Conservation (phyloP, 2,329 filamentous ascomycete species). For the Dothideomycetes sp. region DNA sequence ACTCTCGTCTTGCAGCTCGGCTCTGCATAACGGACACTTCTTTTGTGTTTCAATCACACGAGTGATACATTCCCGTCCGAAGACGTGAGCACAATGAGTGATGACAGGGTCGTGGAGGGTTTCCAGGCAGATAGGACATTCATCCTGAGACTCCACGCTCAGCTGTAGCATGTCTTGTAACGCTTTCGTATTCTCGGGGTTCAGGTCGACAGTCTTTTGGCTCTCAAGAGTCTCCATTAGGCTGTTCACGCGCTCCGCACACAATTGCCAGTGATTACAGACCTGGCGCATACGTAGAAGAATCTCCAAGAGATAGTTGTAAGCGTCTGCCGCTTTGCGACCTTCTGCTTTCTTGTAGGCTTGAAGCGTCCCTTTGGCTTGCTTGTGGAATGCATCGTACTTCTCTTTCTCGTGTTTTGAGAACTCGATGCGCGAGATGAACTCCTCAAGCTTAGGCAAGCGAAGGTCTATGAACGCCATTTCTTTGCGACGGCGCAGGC, state of each 20-base stretch:
- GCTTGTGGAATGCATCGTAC: constrained; percentile 63
- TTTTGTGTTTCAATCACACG: constrained; percentile 62
- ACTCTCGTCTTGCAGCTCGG: constrained; percentile 49
- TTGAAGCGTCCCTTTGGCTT: constrained; percentile 62
- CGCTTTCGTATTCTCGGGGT: constrained; percentile 57
- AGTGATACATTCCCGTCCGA: constrained; percentile 63
- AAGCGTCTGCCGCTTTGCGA: constrained; percentile 37
- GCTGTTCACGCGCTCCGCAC: constrained; percentile 61
- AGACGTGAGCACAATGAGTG: constrained; percentile 73
- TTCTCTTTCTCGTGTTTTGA: constrained; percentile 62
- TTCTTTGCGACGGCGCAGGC: constrained; percentile 71
- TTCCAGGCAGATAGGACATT: constrained; percentile 75
- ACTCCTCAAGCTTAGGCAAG: constrained; percentile 66
- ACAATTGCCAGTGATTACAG: constrained; percentile 83
- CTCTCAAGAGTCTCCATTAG: constrained; percentile 59
- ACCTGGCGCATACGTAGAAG: constrained; percentile 73
- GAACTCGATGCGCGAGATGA: constrained; percentile 64
- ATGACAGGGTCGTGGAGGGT: constrained; percentile 63
- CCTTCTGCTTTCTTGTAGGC: constrained; percentile 39
- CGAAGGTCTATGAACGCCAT: constrained; percentile 80
- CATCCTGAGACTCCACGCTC: constrained; percentile 68
- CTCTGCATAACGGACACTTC: constrained; percentile 77
- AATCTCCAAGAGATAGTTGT: constrained; percentile 68
- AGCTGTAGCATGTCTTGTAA: constrained; percentile 67
- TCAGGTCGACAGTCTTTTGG: constrained; percentile 57